Percentiles rank a stretch among this genome's conserved stretches.
Evolutionary conservation across 2,329 filamentous ascomycete species (phyloP).

Genomic region (Fusarium sp.): DNA sequence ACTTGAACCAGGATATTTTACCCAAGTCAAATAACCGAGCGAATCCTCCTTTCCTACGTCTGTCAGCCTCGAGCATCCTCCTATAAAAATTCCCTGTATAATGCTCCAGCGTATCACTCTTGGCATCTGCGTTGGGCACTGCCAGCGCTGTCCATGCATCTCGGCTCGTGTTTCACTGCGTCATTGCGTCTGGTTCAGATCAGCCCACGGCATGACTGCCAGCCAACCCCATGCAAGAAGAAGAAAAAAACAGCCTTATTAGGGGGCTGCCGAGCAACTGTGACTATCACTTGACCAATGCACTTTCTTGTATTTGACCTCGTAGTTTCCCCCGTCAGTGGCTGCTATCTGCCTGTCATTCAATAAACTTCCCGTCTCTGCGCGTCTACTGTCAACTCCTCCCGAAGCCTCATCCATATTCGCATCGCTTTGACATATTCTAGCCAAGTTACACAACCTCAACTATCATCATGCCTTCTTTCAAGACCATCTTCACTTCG

Average conservation of each 20-base stretch:
- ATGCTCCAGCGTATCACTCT: slow-evolving; percentile 10
- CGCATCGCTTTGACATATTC: background rate
- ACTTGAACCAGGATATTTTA: background rate
- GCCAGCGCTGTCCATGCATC: background rate
- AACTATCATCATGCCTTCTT: slow-evolving; percentile 40
- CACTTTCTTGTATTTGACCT: slow-evolving; percentile 16
- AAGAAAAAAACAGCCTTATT: slow-evolving; percentile 16
- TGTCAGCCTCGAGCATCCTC: slow-evolving; percentile 10
- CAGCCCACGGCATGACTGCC: background rate
- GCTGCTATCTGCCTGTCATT: background rate
- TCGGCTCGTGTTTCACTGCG: slow-evolving; percentile 11
- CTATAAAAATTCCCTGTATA: slow-evolving; percentile 7
- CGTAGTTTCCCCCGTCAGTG: background rate
- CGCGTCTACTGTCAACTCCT: background rate
- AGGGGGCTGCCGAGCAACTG: slow-evolving; percentile 33
- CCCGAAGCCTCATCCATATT: background rate
- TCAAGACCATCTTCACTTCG: slow-evolving; percentile 42
- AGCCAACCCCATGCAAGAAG: slow-evolving; percentile 13
- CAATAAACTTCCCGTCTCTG: background rate
- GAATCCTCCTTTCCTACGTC: background rate
- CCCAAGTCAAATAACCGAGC: slow-evolving; percentile 11
- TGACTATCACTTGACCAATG: slow-evolving; percentile 10
- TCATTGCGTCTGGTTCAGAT: slow-evolving; percentile 4
- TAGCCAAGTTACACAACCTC: background rate
- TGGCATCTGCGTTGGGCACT: slow-evolving; percentile 15